Evolutionary conservation across 352 stramenopile genomes (phyloP).

Genomic region (Phytophthora kernoviae): DNA sequence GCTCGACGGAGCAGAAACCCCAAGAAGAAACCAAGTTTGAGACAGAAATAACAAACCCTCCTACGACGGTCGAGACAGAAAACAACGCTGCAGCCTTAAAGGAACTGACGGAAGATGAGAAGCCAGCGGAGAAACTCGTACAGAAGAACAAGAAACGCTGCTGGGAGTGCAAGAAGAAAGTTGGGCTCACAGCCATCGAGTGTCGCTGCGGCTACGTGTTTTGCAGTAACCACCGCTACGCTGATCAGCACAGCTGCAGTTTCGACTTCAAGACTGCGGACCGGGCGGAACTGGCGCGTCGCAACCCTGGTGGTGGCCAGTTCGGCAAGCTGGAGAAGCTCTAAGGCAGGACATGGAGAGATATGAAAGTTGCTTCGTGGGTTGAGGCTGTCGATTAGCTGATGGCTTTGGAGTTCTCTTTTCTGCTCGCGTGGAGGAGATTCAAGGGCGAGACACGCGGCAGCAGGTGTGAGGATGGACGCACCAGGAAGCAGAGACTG

Average conservation of each 20-base stretch:
- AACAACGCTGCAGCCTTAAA: conserved; percentile 19
- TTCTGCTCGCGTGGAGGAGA: conserved; percentile 7
- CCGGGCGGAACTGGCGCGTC: conserved; percentile 71
- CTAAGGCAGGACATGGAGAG: too few relatives aligned
- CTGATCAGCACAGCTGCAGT: conserved; percentile 84
- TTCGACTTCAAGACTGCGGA: conserved; percentile 89
- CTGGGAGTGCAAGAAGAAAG: conserved; percentile 93
- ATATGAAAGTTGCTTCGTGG: not conserved
- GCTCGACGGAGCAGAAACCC: conserved; percentile 29
- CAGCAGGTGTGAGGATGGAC: not conserved
- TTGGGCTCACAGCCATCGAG: conserved; percentile 88
- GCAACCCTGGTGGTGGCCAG: conserved; percentile 78
- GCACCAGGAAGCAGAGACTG: conserved; percentile 6
- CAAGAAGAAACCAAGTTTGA: conserved; percentile 15
- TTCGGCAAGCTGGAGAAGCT: conserved; percentile 90
- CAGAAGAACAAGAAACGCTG: conserved; percentile 93
- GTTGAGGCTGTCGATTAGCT: conserved; percentile 13
- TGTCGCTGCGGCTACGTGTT: conserved; percentile 91
- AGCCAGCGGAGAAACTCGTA: conserved; percentile 40
- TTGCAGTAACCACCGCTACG: conserved; percentile 87
- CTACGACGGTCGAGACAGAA: conserved; percentile 14
- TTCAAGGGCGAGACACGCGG: conserved; percentile 4
- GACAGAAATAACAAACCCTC: conserved; percentile 1
- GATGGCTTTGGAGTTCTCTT: conserved; percentile 23
- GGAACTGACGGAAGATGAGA: conserved; percentile 7